Percentiles rank a stretch among this genome's conserved stretches.
Conservation (phyloP, 805 yeast genomes). For the Saccharomycopsis selenospora region DNA sequence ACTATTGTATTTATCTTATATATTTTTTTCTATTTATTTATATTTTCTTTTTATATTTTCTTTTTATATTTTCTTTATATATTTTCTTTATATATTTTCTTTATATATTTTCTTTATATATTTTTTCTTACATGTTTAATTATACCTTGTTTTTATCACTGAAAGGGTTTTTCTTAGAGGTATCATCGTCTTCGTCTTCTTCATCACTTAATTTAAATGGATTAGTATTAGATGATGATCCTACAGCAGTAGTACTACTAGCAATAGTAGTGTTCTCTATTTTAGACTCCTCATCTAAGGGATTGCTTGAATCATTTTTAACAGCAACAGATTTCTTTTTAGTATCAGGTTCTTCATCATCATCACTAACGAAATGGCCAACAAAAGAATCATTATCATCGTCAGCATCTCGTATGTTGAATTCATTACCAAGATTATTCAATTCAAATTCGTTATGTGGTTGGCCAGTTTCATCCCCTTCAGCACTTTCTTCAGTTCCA, state of each 20-base stretch:
- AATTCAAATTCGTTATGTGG: conserved; percentile 28
- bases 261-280: conserved; percentile 9
- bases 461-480: conserved; percentile 59
- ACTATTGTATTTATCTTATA: too few relatives aligned
- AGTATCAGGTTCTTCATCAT: conserved; percentile 5
- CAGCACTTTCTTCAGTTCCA: conserved; percentile 70
- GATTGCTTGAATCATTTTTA: background rate
- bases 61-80: too few relatives aligned
- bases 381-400: conserved; percentile 28
- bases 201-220: conserved; percentile 20
- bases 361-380: conserved; percentile 25
- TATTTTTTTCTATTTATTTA: too few relatives aligned
- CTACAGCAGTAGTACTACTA: background rate
- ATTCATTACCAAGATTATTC: conserved; percentile 36
- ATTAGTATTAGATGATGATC: conserved; percentile 2
- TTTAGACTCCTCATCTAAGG: conserved; percentile 10
- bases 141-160: conserved; percentile 6
- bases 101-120: too few relatives aligned
- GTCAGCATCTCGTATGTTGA: conserved; percentile 33
- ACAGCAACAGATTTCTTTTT: background rate
- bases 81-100: too few relatives aligned
- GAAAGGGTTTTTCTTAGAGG: conserved; percentile 7
- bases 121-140: too few relatives aligned
- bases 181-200: conserved; percentile 17
- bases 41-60: too few relatives aligned